These are phyloP conservation scores for Aspergillus asperescens DNA, from an alignment of 495 filamentous ascomycete genomes.

Conservation along the genomic window DNA sequence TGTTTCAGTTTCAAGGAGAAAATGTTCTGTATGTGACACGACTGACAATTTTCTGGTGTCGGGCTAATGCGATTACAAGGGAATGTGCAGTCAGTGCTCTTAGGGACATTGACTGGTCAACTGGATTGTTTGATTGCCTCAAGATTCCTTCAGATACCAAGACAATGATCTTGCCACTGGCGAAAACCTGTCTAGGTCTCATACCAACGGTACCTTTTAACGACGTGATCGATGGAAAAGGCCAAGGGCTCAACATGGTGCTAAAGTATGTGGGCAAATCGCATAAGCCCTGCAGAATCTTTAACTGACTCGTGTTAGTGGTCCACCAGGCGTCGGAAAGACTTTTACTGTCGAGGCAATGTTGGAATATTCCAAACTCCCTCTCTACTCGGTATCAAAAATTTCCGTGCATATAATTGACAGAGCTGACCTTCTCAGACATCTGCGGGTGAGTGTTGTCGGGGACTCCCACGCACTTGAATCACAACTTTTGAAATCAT, in stretches of 20 bases:
- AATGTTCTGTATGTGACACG: neutral
- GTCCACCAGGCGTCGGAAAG: neutral
- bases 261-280: neutral
- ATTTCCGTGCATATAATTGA: neutral
- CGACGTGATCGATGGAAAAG: neutral
- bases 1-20: neutral
- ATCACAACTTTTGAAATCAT: slow-evolving; percentile 17
- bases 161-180: neutral
- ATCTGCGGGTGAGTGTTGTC: slow-evolving; percentile 19
- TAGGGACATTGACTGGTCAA: neutral
- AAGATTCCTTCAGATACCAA: neutral
- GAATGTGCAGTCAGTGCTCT: neutral
- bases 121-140: neutral
- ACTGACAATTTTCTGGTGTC: neutral
- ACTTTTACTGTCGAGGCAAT: neutral
- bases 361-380: neutral
- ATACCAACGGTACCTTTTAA: neutral
- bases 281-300: neutral
- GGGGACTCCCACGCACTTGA: slow-evolving; percentile 20
- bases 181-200: neutral
- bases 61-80: neutral
- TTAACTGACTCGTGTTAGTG: neutral
- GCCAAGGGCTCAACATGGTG: neutral
- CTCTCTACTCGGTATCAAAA: neutral
- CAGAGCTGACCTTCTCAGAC: slow-evolving; percentile 11